Evolutionary conservation across 345 rosid species (phyloP).

Genomic region (Gossypium longicalyx): DNA sequence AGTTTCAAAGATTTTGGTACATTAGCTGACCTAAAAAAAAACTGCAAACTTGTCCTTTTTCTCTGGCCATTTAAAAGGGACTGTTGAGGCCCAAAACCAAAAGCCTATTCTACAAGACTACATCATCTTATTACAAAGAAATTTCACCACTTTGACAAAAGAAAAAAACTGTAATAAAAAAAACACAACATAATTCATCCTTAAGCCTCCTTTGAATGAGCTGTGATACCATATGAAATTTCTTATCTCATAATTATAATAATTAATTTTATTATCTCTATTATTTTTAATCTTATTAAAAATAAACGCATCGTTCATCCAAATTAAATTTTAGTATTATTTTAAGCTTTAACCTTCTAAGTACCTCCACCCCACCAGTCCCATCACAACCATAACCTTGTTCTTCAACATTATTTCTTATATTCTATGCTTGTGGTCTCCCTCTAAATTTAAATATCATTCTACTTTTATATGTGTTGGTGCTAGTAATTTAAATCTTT

Average conservation of each 20-base stretch:
- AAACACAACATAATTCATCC: neutral
- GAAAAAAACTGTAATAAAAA: neutral
- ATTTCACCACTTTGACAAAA: neutral
- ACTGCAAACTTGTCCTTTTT: slow-evolving; percentile 29
- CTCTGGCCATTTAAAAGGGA: slow-evolving; percentile 16
- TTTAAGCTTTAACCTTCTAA: neutral
- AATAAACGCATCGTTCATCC: too few species aligned
- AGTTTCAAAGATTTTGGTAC: slow-evolving; percentile 32
- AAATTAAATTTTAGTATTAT: neutral
- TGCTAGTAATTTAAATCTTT: too few species aligned
- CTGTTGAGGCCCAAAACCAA: slow-evolving; percentile 19
- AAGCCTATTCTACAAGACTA: neutral
- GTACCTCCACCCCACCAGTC: slow-evolving; percentile 30
- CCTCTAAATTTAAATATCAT: neutral
- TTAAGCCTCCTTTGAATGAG: too few species aligned
- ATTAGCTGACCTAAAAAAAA: slow-evolving; percentile 22
- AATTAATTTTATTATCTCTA: too few species aligned
- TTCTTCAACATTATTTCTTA: slow-evolving; percentile 21
- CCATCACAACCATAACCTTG: slow-evolving; percentile 9
- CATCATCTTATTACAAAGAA: neutral
- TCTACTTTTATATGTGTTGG: too few species aligned
- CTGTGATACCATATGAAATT: too few species aligned
- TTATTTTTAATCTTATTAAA: too few species aligned
- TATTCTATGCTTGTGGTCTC: slow-evolving; percentile 24
- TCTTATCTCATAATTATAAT: too few species aligned